phyloP scores from a whole-genome alignment of 805 yeast genomes.

The Suhomyces canberraensis region DNA sequence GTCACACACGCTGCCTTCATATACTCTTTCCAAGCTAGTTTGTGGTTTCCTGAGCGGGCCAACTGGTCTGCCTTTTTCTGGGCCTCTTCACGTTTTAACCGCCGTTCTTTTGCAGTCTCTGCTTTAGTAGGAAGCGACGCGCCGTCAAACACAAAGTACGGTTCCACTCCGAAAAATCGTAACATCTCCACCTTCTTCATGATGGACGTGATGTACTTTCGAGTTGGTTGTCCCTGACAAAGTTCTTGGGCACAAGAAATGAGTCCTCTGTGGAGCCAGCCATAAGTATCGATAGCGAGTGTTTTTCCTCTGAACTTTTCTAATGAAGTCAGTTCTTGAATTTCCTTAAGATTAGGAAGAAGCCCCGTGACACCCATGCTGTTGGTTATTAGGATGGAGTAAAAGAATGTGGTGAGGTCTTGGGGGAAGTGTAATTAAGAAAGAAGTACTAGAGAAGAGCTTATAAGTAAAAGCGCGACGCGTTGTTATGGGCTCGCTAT shows the following conservation, averaged over 20 bases:
- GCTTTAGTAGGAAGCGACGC: conserved; percentile 77
- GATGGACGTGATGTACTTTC: conserved; percentile 68
- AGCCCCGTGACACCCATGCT: conserved; percentile 85
- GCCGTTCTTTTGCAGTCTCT: conserved; percentile 67
- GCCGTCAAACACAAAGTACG: conserved; percentile 93
- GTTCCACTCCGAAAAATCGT: conserved; percentile 63
- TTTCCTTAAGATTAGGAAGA: conserved; percentile 72
- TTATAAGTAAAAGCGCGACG: neutral
- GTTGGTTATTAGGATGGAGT: too few species aligned
- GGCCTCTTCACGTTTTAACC: conserved; percentile 54
- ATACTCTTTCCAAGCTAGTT: conserved; percentile 62
- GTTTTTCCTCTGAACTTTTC: conserved; percentile 66
- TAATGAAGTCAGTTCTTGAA: conserved; percentile 59
- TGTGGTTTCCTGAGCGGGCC: conserved; percentile 51
- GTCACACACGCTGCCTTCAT: conserved; percentile 83
- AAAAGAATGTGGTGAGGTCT: neutral
- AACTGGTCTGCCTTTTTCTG: conserved; percentile 51
- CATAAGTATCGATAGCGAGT: conserved; percentile 91
- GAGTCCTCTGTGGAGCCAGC: conserved; percentile 92
- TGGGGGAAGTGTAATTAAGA: neutral
- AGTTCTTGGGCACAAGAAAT: conserved; percentile 81
- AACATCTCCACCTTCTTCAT: conserved; percentile 66
- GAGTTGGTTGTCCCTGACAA: conserved; percentile 66
- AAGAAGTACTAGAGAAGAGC: neutral
- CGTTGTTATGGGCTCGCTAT: too few species aligned